Conservation (phyloP, 371 early-diverging fungal genomes). For the Mucor piriformis region DNA sequence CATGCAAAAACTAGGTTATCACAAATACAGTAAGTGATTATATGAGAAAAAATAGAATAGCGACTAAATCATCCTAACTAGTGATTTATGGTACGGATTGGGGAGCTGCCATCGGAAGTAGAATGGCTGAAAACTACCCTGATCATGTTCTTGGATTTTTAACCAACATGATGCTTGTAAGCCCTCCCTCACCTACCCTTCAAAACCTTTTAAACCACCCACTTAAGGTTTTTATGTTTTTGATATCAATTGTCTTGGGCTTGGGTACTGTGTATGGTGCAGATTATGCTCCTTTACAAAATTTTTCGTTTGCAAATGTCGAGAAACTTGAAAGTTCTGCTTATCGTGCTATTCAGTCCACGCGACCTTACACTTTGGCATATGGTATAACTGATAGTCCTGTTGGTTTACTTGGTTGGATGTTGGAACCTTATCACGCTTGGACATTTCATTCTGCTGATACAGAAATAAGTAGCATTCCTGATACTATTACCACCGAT, state of each 20-base stretch:
- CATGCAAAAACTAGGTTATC: constrained; percentile 57
- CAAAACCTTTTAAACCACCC: constrained; percentile 22
- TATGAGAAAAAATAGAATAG: too few relatives aligned
- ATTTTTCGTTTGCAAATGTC: constrained; percentile 27
- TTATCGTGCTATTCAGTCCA: constrained; percentile 53
- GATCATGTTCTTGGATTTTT: constrained; percentile 47
- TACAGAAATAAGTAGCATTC: constrained; percentile 33
- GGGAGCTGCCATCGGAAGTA: constrained; percentile 53
- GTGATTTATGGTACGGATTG: constrained; percentile 57
- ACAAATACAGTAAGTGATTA: constrained; percentile 47
- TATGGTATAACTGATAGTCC: constrained; percentile 65
- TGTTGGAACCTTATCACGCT: constrained; percentile 66
- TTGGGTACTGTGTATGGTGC: constrained; percentile 25
- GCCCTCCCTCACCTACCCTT: constrained; percentile 35
- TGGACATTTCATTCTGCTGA: constrained; percentile 53
- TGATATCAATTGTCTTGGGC: constrained; percentile 16
- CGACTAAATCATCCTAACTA: too few relatives aligned
- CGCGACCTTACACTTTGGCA: constrained; percentile 58
- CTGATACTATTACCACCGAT: constrained; percentile 44
- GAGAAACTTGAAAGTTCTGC: constrained; percentile 38
- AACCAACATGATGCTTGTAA: constrained; percentile 43
- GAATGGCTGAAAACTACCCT: constrained; percentile 36
- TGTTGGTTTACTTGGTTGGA: constrained; percentile 63
- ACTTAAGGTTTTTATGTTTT: constrained; percentile 13
- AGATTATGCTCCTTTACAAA: constrained; percentile 4